Evolutionary conservation across 495 filamentous ascomycete genomes (phyloP).

Genomic region (Trichoderma reesei): DNA sequence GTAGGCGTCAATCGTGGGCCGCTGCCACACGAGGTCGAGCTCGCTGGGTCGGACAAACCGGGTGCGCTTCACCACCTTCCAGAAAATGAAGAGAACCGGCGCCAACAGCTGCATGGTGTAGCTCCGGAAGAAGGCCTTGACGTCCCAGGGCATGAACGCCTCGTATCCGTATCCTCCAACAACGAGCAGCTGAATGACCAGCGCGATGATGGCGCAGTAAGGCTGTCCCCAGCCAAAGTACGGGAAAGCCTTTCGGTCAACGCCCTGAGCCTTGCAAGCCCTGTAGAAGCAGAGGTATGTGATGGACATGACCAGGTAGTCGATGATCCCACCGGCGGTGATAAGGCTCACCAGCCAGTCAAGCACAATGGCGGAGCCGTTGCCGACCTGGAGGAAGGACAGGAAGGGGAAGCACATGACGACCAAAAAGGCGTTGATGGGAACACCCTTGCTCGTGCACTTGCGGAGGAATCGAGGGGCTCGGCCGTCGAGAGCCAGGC

Average conservation of each 20-base stretch:
- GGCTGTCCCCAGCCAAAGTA: conserved; percentile 52
- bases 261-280: conserved; percentile 48
- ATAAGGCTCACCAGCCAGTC: conserved; percentile 32
- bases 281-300: conserved; percentile 55
- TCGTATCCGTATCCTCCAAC: conserved; percentile 45
- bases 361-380: conserved; percentile 27
- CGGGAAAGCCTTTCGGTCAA: conserved; percentile 46
- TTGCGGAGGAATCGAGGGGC: conserved; percentile 48
- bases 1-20: conserved; percentile 57
- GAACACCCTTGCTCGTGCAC: conserved; percentile 45
- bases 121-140: conserved; percentile 44
- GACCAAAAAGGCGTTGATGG: conserved; percentile 39
- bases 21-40: conserved; percentile 49
- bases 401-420: conserved; percentile 43
- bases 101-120: conserved; percentile 51
- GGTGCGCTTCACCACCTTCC: conserved; percentile 51
- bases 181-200: conserved; percentile 36
- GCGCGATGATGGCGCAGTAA: conserved; percentile 42
- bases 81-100: conserved; percentile 44
- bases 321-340: conserved; percentile 40
- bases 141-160: conserved; percentile 40
- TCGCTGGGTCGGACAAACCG: conserved; percentile 36
- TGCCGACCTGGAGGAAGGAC: conserved; percentile 33
- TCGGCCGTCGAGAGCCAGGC: conserved; percentile 44
- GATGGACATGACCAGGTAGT: conserved; percentile 48